A percentile compares a stretch with the other conserved stretches of the same genome.
Evolutionary conservation across 2,329 filamentous ascomycete genomes (phyloP).

Genomic region (Tympanopsis confertula): DNA sequence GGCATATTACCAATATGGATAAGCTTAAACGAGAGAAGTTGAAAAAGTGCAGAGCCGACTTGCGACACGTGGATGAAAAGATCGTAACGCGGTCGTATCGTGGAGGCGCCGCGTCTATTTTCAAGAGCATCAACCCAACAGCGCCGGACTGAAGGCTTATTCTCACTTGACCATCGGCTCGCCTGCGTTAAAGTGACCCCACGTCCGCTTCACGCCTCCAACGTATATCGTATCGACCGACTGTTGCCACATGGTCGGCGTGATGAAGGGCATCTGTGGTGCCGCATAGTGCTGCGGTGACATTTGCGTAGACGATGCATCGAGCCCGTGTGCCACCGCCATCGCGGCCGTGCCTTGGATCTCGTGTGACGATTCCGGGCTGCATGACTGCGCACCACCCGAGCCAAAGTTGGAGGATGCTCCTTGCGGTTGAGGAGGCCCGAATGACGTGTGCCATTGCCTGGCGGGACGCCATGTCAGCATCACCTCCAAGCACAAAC

Average conservation of each 20-base stretch:
- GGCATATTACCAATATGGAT: too few relatives aligned
- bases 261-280: slow-evolving; percentile 47
- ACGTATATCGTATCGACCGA: slow-evolving; percentile 60
- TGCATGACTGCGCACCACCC: slow-evolving; percentile 17
- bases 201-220: slow-evolving; percentile 48
- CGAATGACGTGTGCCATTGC: slow-evolving; percentile 92
- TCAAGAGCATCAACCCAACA: too few relatives aligned
- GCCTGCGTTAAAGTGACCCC: slow-evolving; percentile 28
- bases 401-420: slow-evolving; percentile 16
- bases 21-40: too few relatives aligned
- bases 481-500: slow-evolving; percentile 11
- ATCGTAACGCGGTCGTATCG: too few relatives aligned
- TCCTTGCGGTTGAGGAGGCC: slow-evolving; percentile 38
- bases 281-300: slow-evolving; percentile 38
- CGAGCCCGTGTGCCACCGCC: slow-evolving; percentile 30
- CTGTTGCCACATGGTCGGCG: slow-evolving; percentile 64
- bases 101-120: too few relatives aligned
- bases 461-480: slow-evolving; percentile 28
- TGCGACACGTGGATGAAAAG: too few relatives aligned
- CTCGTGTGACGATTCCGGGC: slow-evolving; percentile 33
- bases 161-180: neutral
- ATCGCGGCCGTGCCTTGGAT: slow-evolving; percentile 37
- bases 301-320: slow-evolving; percentile 31
- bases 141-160: too few relatives aligned
- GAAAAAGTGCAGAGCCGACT: too few relatives aligned